Evolutionary conservation across 139 green algal genomes (phyloP).

Genomic region (Tetradesmus obliquus): DNA sequence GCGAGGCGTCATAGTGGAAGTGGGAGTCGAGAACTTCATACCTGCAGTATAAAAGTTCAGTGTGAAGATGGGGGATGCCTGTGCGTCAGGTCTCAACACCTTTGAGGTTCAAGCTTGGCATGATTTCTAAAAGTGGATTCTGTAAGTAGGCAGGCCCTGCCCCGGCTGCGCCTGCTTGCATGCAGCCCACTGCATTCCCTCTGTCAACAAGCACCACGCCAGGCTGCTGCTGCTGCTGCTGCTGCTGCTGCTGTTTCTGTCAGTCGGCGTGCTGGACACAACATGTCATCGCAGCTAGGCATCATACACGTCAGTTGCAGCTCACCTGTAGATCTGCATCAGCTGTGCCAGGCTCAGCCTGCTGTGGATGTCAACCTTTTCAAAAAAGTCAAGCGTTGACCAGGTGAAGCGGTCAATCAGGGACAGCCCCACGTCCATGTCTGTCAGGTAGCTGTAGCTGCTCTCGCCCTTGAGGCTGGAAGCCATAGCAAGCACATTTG

Average conservation of each 20-base stretch:
- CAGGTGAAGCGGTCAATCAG: slow-evolving; percentile 85
- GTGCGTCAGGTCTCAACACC: not conserved
- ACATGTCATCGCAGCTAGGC: not conserved
- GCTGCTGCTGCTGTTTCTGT: too few relatives aligned
- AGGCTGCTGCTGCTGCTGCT: not conserved
- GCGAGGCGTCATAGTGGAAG: slow-evolving; percentile 37
- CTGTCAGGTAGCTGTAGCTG: slow-evolving; percentile 75
- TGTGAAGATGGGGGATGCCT: not conserved
- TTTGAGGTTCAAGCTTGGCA: too few relatives aligned
- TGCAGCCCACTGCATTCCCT: too few relatives aligned
- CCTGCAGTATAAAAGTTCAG: slow-evolving; percentile 17
- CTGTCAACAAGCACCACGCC: not conserved
- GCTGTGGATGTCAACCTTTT: slow-evolving; percentile 59
- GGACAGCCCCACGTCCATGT: slow-evolving; percentile 71
- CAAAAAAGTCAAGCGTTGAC: slow-evolving; percentile 75
- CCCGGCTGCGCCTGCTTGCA: not conserved
- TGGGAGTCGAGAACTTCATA: slow-evolving; percentile 47
- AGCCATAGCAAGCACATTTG: slow-evolving; percentile 43
- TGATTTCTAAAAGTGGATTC: not conserved
- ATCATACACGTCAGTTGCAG: not conserved
- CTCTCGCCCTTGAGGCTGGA: slow-evolving; percentile 64
- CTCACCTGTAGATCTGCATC: slow-evolving; percentile 53
- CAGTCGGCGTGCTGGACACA: too few relatives aligned
- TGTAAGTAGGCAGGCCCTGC: not conserved
- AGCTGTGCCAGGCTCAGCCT: slow-evolving; percentile 61